These are phyloP conservation scores for Trichoderma sp. DNA, from an alignment of 2,329 filamentous ascomycete genomes.

Conservation along the genomic window DNA sequence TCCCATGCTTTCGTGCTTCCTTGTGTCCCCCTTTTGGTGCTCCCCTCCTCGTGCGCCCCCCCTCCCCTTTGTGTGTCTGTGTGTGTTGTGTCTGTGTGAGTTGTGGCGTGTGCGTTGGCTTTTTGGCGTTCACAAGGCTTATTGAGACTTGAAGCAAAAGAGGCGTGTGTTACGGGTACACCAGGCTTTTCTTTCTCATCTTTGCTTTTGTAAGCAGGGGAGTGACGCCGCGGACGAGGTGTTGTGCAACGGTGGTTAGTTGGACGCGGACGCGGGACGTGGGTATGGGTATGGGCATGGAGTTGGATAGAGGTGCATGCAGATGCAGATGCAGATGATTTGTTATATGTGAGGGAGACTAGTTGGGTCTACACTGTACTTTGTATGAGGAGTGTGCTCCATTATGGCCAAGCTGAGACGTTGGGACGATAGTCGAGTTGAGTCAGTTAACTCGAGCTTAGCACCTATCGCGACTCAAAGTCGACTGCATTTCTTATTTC, in stretches of 20 bases:
- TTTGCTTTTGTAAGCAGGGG: background rate
- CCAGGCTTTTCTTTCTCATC: background rate
- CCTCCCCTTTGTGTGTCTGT: background rate
- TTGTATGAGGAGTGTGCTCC: no score
- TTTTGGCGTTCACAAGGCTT: conserved; percentile 8
- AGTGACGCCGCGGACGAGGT: conserved; percentile 4
- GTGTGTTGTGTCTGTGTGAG: background rate
- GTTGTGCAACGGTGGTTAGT: background rate
- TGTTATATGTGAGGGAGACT: background rate
- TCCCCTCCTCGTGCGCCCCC: background rate
- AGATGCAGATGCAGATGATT: background rate
- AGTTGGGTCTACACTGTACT: no score
- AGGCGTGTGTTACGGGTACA: conserved; percentile 10
- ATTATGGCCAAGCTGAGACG: no score
- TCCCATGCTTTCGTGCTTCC: background rate
- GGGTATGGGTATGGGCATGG: background rate
- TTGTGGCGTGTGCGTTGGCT: background rate
- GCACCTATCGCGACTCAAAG: no score
- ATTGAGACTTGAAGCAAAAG: background rate
- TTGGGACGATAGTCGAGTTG: no score
- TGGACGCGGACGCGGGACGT: background rate
- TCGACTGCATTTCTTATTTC: background rate
- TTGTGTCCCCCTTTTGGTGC: background rate
- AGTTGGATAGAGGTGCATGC: background rate
- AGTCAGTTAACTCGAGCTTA: no score